Percentiles rank a stretch among this genome's conserved stretches.
These are phyloP conservation scores for Candida golubevii DNA, from an alignment of 805 yeast genomes.

Conservation along the genomic window DNA sequence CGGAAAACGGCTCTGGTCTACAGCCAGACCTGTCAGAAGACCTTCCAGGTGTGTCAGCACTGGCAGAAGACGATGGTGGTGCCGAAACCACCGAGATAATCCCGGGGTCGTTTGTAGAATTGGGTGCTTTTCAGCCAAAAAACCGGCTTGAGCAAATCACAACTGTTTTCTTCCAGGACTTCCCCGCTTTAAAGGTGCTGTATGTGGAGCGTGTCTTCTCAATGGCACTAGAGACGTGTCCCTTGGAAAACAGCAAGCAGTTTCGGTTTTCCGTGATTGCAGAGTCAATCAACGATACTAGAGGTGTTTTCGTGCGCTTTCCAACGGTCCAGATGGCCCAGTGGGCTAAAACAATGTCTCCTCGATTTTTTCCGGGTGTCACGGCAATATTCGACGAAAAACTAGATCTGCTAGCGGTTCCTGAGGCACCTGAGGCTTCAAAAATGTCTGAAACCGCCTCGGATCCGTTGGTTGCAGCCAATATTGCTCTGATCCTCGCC, in stretches of 20 bases:
- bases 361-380: constrained; percentile 1
- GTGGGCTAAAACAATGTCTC: constrained; percentile 13
- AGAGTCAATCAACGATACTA: constrained; percentile 23
- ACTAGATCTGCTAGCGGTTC: neutral
- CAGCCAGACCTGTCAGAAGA: neutral
- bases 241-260: neutral
- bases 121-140: constrained; percentile 27
- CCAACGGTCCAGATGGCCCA: constrained; percentile 12
- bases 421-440: neutral
- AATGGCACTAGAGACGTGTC: constrained; percentile 14
- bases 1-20: neutral
- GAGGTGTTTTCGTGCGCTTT: constrained; percentile 36
- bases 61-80: constrained; percentile 1
- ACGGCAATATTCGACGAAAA: constrained; percentile 11
- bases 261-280: constrained; percentile 33
- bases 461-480: neutral
- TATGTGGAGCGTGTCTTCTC: constrained; percentile 32
- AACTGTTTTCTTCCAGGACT: constrained; percentile 29
- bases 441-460: neutral
- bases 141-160: constrained; percentile 34
- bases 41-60: neutral
- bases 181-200: constrained; percentile 27
- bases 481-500: constrained; percentile 8
- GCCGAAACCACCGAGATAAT: constrained; percentile 15
- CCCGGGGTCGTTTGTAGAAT: constrained; percentile 20